Evolutionary conservation across 75 land plant genomes (phyloP), one percentile per base, ranked within the genome.

Genomic region (Cunninghamia lanceolata): DNA sequence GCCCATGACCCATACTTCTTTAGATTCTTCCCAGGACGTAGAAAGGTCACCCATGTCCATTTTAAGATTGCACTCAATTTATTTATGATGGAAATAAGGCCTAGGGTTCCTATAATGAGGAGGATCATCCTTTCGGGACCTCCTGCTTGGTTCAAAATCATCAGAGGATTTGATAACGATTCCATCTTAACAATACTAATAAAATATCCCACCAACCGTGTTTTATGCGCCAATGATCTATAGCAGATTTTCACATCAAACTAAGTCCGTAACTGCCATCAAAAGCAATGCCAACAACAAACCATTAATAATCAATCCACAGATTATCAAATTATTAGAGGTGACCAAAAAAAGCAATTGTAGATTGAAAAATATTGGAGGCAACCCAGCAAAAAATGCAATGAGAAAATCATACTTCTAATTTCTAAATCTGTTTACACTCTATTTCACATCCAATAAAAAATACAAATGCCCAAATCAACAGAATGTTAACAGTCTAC

Each of bases 1-100:
- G 99, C 99, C 99, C 99, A 98, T 10, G 94, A 90, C 15, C 99
- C 99, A 87, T 98, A 98, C 38, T 90, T 83, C 3, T 77, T 86
- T 40, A 94, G 90, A 82, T 93, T 84, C 89, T 95, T 96, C 28
- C 88, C 85, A 40, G 95, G 91, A 81, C 96, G 83, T 50, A 96
- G 87, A 86, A 94, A 96, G 53, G 79, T 84, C 36, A 89, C 88
- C 86, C 86, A 94, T 59, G 91, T 70, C 96, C 96, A 94, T 53
- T 42, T 87, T 70, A 87, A 83, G 28, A 90, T 34, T 7, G 45
- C 40, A 32, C 86, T 28, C 16, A 54, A 79, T 4, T 30, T 66
- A 43, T 86, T 86, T 53, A 90, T 63, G 34, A 88, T n/a, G 16
- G 78, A 38, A 85, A 93, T 15, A 71, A 88, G 50, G 28, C 95